Percentiles rank a stretch among this genome's conserved stretches.
phyloP scores from a whole-genome alignment of 805 yeast species.

The Sugiyamaella smithiae region DNA sequence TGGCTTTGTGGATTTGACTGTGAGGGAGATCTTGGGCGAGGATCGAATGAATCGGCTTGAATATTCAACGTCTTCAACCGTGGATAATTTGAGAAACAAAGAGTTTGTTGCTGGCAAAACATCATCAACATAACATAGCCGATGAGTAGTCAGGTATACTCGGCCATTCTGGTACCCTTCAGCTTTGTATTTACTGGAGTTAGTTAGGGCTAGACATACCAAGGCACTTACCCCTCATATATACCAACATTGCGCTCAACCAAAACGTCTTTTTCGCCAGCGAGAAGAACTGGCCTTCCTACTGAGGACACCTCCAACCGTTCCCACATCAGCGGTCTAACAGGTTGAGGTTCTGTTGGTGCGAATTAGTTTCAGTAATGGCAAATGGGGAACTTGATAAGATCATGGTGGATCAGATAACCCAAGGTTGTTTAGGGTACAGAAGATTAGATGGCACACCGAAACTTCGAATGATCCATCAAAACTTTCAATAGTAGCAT shows the following conservation, averaged over 20 bases:
- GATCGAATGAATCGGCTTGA: slow-evolving; percentile 62
- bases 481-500: too few species aligned
- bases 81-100: slow-evolving; percentile 45
- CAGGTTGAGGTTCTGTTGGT: too few species aligned
- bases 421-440: too few species aligned
- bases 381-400: too few species aligned
- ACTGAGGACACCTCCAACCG: slow-evolving; percentile 33
- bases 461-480: too few species aligned
- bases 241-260: slow-evolving; percentile 63
- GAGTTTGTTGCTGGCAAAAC: slow-evolving; percentile 41
- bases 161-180: slow-evolving; percentile 68
- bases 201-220: neutral
- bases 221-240: slow-evolving; percentile 54
- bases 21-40: slow-evolving; percentile 69
- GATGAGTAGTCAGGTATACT: slow-evolving; percentile 66
- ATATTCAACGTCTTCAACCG: slow-evolving; percentile 41
- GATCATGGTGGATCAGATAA: too few species aligned
- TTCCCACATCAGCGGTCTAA: slow-evolving; percentile 29
- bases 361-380: too few species aligned
- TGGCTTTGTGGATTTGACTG: slow-evolving; percentile 28
- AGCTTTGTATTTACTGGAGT: slow-evolving; percentile 54
- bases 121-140: slow-evolving; percentile 73
- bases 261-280: slow-evolving; percentile 49
- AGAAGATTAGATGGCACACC: too few species aligned
- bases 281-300: slow-evolving; percentile 32